Percentiles rank a stretch among this genome's conserved stretches.
Conservation (phyloP, 192 early-diverging fungal species). For the Backusella macrospora region DNA sequence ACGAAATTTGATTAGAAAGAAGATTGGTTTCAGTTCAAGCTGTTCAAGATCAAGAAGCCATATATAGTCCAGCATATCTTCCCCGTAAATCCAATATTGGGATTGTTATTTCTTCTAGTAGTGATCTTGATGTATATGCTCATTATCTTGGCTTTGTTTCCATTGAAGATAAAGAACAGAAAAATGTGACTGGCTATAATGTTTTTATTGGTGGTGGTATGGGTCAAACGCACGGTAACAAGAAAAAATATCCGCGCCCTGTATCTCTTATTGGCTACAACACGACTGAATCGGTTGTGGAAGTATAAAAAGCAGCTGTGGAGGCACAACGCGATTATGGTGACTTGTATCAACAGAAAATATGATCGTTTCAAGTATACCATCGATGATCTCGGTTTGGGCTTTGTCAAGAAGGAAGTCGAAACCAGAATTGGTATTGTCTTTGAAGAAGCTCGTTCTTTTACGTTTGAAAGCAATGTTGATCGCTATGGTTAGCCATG, state of each 20-base stretch:
- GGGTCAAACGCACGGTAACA: constrained; percentile 97
- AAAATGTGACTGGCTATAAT: constrained; percentile 83
- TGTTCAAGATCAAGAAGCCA: constrained; percentile 83
- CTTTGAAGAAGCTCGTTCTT: constrained; percentile 70
- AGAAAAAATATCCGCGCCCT: constrained; percentile 88
- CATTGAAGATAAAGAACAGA: constrained; percentile 70
- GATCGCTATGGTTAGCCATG: constrained; percentile 92
- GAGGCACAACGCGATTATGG: constrained; percentile 90
- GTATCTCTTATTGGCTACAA: constrained; percentile 78
- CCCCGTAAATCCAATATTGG: constrained; percentile 95
- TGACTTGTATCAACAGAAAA: constrained; percentile 93
- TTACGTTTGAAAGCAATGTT: constrained; percentile 80
- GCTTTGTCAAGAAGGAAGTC: constrained; percentile 86
- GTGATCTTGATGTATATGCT: constrained; percentile 94
- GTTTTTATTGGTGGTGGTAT: constrained; percentile 93
- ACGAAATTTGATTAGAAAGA: constrained; percentile 96
- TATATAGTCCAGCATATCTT: constrained; percentile 89
- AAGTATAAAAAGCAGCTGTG: constrained; percentile 85
- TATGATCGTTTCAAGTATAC: constrained; percentile 98
- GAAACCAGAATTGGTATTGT: constrained; percentile 76
- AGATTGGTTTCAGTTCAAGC: constrained; percentile 79
- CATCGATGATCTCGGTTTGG: constrained; percentile 89
- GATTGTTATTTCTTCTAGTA: constrained; percentile 89
- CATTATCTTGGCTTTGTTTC: constrained; percentile 93
- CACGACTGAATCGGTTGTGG: constrained; percentile 72